Conservation (phyloP, 2,329 filamentous ascomycete species). For the Aspergillus sp. region DNA sequence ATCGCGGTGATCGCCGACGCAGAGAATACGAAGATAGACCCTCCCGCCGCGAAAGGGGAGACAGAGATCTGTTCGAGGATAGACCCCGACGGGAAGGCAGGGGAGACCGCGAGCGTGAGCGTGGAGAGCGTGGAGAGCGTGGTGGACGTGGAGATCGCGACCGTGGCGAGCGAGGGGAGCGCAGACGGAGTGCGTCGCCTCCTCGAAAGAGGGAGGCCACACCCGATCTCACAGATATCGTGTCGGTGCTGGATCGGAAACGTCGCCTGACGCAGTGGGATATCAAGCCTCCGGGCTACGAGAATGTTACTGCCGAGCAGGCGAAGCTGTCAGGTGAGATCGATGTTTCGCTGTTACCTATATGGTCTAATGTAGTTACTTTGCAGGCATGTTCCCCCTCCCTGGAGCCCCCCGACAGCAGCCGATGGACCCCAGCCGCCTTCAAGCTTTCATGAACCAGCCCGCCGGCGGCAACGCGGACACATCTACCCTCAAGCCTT, state of each 20-base stretch:
- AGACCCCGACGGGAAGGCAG: conserved; percentile 50
- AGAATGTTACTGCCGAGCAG: conserved; percentile 96
- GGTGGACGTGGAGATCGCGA: not conserved
- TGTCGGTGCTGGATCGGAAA: conserved; percentile 81
- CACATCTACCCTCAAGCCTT: conserved; percentile 82
- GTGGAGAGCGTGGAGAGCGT: conserved; percentile 29
- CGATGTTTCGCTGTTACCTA: not conserved
- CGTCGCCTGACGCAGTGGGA: conserved; percentile 98
- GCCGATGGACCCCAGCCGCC: conserved; percentile 88
- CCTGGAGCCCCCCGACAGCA: conserved; percentile 93
- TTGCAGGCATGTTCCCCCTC: conserved; percentile 87
- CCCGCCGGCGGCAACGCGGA: conserved; percentile 69
- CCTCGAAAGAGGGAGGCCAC: conserved; percentile 93
- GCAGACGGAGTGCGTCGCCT: conserved; percentile 70
- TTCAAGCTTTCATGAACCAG: conserved; percentile 95
- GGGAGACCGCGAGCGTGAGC: conserved; percentile 36
- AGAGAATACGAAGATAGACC: conserved; percentile 65
- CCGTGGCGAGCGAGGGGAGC: conserved; percentile 49
- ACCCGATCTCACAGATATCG: conserved; percentile 84
- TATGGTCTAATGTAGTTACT: conserved; percentile 2
- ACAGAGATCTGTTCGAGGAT: conserved; percentile 66
- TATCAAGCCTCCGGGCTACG: conserved; percentile 97
- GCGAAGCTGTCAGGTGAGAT: conserved; percentile 79
- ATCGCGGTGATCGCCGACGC: conserved; percentile 44
- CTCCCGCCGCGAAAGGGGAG: conserved; percentile 54